A percentile compares a stretch with the other conserved stretches of the same genome.
phyloP scores from a whole-genome alignment of 2,329 filamentous ascomycete genomes.

The Pezicula neosporulosa region DNA sequence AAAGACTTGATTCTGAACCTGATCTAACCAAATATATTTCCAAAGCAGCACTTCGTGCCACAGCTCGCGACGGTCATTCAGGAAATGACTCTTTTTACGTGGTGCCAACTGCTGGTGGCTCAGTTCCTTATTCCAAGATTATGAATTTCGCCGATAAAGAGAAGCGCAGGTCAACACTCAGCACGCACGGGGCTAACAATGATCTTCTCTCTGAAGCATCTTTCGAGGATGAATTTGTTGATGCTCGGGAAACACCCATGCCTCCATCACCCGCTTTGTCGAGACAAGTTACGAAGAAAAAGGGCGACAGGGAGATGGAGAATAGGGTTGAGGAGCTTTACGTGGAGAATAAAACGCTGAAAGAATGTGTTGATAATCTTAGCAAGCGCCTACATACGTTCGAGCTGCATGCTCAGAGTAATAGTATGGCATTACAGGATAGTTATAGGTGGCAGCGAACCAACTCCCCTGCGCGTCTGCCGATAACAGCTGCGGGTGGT shows the following conservation, averaged over 20 bases:
- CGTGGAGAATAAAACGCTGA: slow-evolving; percentile 83
- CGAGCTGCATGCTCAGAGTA: slow-evolving; percentile 87
- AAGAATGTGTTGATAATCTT: slow-evolving; percentile 80
- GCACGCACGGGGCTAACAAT: slow-evolving; percentile 34
- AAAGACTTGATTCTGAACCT: slow-evolving; percentile 49
- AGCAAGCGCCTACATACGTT: slow-evolving; percentile 88
- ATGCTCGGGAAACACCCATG: slow-evolving; percentile 67
- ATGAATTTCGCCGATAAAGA: slow-evolving; percentile 68
- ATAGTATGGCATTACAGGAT: slow-evolving; percentile 80
- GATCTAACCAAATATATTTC: slow-evolving; percentile 85
- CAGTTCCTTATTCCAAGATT: slow-evolving; percentile 90
- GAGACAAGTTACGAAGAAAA: slow-evolving; percentile 32
- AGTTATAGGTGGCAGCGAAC: slow-evolving; percentile 65
- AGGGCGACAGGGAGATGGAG: slow-evolving; percentile 41
- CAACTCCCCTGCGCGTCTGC: slow-evolving; percentile 42
- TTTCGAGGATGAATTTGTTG: slow-evolving; percentile 86
- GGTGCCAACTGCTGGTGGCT: slow-evolving; percentile 87
- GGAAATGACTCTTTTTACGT: slow-evolving; percentile 84
- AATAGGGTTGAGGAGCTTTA: slow-evolving; percentile 85
- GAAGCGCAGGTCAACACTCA: slow-evolving; percentile 54
- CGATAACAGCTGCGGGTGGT: slow-evolving; percentile 9
- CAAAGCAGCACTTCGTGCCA: slow-evolving; percentile 75
- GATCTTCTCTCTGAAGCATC: slow-evolving; percentile 44
- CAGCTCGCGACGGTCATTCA: slow-evolving; percentile 65
- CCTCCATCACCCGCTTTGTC: slow-evolving; percentile 38